A percentile compares a stretch with the other conserved stretches of the same genome.
Evolutionary conservation across 768 basidiomycete genomes (phyloP).

Genomic region (Lenzites betulinus): DNA sequence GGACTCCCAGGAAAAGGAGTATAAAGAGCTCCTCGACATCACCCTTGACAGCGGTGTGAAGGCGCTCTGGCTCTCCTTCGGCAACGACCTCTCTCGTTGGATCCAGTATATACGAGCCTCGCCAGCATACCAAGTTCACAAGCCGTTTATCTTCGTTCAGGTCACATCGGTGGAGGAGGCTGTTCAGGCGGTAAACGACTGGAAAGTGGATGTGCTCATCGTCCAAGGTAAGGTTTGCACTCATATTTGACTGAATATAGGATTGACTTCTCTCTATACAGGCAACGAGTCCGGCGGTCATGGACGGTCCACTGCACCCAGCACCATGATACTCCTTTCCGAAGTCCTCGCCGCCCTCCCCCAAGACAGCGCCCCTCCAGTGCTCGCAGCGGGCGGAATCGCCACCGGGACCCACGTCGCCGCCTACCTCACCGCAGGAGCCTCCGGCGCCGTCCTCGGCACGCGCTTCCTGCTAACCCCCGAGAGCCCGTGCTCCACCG

Average conservation of each 20-base stretch:
- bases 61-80: constrained; percentile 79
- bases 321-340: constrained; percentile 62
- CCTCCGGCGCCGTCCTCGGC: constrained; percentile 67
- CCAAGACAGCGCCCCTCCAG: constrained; percentile 44
- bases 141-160: constrained; percentile 63
- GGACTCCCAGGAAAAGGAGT: constrained; percentile 48
- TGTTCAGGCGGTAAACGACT: constrained; percentile 55
- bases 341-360: constrained; percentile 48
- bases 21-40: constrained; percentile 45
- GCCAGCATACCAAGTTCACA: constrained; percentile 43
- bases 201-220: constrained; percentile 73
- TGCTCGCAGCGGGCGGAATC: constrained; percentile 79
- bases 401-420: constrained; percentile 66
- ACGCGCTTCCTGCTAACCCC: constrained; percentile 74
- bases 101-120: constrained; percentile 57
- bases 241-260: too few species aligned
- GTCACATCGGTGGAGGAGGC: constrained; percentile 63
- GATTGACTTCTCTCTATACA: constrained; percentile 37
- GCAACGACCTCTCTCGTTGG: constrained; percentile 59
- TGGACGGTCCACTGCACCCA: constrained; percentile 55
- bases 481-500: constrained; percentile 48
- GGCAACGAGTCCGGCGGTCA: constrained; percentile 85
- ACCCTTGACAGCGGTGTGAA: constrained; percentile 57
- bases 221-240: constrained; percentile 60
- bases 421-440: constrained; percentile 64